Percentiles rank a stretch among this genome's conserved stretches.
phyloP scores from a whole-genome alignment of 148 eudicot species.

The Nepenthes gracilis region DNA sequence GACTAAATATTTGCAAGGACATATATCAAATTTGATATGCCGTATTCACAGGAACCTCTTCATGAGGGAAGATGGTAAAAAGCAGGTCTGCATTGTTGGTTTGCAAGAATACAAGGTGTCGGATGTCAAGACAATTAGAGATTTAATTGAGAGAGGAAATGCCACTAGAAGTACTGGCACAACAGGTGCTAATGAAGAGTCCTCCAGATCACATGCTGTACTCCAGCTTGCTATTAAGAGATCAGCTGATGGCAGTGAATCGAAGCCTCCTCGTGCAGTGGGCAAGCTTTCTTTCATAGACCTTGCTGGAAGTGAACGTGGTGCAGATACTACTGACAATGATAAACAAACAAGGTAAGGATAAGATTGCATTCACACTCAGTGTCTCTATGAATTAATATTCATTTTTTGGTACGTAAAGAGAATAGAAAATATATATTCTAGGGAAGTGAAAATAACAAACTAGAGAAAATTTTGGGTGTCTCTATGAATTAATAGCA shows the following conservation, averaged over 20 bases:
- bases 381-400: not conserved
- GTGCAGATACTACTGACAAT: slow-evolving; percentile 85
- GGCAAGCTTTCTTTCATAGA: slow-evolving; percentile 84
- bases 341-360: slow-evolving; percentile 73
- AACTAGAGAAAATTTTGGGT: too few relatives aligned
- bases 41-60: slow-evolving; percentile 40
- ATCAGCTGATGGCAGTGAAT: slow-evolving; percentile 42
- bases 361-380: not conserved
- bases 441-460: too few relatives aligned
- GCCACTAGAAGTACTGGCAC: slow-evolving; percentile 75
- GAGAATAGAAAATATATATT: too few relatives aligned
- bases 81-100: slow-evolving; percentile 83
- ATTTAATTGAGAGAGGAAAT: slow-evolving; percentile 64
- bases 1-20: not conserved
- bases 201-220: slow-evolving; percentile 81
- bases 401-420: too few relatives aligned
- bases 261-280: slow-evolving; percentile 45
- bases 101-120: slow-evolving; percentile 56
- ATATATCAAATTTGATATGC: not conserved
- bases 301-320: slow-evolving; percentile 90
- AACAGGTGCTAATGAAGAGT: slow-evolving; percentile 85
- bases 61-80: slow-evolving; percentile 80
- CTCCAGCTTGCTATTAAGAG: slow-evolving; percentile 69
- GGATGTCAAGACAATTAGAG: slow-evolving; percentile 41
- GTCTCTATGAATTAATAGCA: not conserved